Evolutionary conservation across 441 rosid species (phyloP).

Genomic region (Corymbia calophylla): DNA sequence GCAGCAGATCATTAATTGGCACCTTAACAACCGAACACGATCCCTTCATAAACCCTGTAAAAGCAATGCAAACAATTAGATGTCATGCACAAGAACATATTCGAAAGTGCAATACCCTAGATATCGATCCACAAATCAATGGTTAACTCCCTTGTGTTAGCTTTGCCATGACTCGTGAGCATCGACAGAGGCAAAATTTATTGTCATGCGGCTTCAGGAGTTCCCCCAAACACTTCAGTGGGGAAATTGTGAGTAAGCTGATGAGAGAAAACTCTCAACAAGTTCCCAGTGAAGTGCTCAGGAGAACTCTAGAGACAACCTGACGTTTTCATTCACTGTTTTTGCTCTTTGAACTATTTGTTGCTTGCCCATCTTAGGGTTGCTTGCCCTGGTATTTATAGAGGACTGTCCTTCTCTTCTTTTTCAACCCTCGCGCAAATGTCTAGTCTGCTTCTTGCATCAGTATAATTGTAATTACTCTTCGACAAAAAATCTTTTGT

Average conservation of each 20-base stretch:
- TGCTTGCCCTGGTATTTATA: not conserved
- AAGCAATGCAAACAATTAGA: not conserved
- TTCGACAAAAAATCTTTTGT: not conserved
- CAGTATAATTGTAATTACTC: not conserved
- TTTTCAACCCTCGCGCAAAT: not conserved
- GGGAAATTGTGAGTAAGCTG: not conserved
- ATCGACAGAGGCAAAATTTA: not conserved
- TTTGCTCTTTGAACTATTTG: not conserved
- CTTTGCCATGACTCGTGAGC: not conserved
- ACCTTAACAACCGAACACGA: not conserved
- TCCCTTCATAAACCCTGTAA: not conserved
- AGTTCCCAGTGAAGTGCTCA: conserved; percentile 35
- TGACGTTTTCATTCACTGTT: not conserved
- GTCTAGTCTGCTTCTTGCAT: not conserved
- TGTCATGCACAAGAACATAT: not conserved
- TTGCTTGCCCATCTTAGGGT: not conserved
- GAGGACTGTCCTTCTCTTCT: not conserved
- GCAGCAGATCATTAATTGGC: not conserved
- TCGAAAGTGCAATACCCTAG: not conserved
- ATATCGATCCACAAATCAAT: not conserved
- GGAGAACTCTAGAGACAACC: conserved; percentile 35
- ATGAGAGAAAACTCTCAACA: not conserved
- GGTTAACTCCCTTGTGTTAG: not conserved
- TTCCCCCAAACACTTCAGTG: conserved; percentile 2
- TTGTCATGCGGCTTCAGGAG: not conserved